Conservation (phyloP, 2,329 filamentous ascomycete genomes). For the Graphiopsis chlorocephala region DNA sequence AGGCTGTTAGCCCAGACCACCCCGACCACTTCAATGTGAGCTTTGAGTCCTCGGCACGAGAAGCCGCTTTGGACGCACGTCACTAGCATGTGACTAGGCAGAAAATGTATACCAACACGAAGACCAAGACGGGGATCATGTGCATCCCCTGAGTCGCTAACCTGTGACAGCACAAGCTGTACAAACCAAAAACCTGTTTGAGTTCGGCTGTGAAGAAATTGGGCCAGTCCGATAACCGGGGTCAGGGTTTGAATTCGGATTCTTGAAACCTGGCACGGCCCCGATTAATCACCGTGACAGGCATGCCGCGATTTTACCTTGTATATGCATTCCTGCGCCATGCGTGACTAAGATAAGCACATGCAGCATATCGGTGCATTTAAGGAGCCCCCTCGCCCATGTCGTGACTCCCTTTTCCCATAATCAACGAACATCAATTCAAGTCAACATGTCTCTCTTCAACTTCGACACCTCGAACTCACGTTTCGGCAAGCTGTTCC, state of each 20-base stretch:
- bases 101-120: background rate
- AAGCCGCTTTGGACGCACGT: background rate
- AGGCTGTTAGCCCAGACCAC: background rate
- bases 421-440: background rate
- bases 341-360: conserved; percentile 6
- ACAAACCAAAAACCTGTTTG: conserved; percentile 7
- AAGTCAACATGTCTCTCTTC: conserved; percentile 7
- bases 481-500: conserved; percentile 10
- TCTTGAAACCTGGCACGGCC: conserved; percentile 8
- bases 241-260: conserved; percentile 1
- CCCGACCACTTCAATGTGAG: background rate
- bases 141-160: background rate
- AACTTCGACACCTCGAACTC: background rate
- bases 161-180: background rate
- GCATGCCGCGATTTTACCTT: conserved; percentile 14
- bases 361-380: background rate
- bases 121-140: conserved; percentile 6
- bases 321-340: conserved; percentile 9
- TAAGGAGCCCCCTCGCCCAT: conserved; percentile 1
- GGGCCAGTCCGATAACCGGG: conserved; percentile 7
- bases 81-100: conserved; percentile 2
- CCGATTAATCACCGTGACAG: conserved; percentile 5
- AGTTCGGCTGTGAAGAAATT: conserved; percentile 10
- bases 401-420: background rate
- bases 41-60: background rate